Base-by-base conservation (phyloP, 2,329 filamentous ascomycete species). In the Scedosporium dehoogii region DNA sequence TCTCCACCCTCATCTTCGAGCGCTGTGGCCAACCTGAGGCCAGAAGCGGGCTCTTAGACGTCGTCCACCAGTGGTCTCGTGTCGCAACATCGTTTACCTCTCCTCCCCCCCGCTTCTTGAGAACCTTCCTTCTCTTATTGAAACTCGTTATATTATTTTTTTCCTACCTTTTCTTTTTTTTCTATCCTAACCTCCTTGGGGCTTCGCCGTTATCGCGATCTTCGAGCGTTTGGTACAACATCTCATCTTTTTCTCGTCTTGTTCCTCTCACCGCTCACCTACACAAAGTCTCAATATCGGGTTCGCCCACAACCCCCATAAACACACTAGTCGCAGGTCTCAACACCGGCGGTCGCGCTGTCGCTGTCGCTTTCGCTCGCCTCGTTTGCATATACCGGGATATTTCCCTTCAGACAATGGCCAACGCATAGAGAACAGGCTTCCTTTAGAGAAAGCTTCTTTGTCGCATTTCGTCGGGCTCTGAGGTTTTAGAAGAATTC, bases 31-130 rank as follows among this genome's bases (percentile, higher is more conserved):
- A 27, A 58, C 60, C 60, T 42, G 46, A 56, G 59, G 59, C 59
- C 59, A 61, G 48, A 61, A 61, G 53, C 38, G 53, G 60, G 57
- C 33, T 38, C 33, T 38, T 38, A 42, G 60, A 62, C 60, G 23
- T 57, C 29, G 53, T 48, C 53, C 53, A 48, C 51, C 60, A 48
- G 51, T 62, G 60, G 60, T 62, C 60, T 62, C 60, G 60, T 62
- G 60, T 62, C 60, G 56, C 58, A 64, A 55, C 29, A 25, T 29
- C n/a, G 18, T 41, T 56, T 42, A 53, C 46, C 59, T 59, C 53
- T 38, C 53, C 42, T 53, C 33, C 41, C 57, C 61, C 61, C 61
- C 61, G 61, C 61, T 63, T 59, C 56, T 58, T 16, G 44, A 42
- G 58, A 41, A 59, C 58, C 7, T 23, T 59, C 57, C 56, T 48